These are phyloP conservation scores for Suillus plorans DNA, from an alignment of 768 basidiomycete species.

Conservation along the genomic window DNA sequence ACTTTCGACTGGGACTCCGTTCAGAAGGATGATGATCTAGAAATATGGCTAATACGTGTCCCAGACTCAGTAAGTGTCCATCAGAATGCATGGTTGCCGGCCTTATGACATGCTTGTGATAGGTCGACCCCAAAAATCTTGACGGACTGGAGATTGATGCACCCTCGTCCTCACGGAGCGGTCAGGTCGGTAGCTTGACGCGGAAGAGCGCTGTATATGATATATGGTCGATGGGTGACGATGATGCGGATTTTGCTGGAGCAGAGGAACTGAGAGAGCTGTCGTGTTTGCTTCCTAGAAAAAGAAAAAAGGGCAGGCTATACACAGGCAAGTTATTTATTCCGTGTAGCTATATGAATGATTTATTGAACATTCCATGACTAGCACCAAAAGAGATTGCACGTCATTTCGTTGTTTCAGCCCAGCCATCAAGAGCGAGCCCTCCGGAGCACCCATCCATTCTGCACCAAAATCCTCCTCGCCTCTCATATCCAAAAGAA, in stretches of 20 bases:
- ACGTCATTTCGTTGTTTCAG: conserved; percentile 56
- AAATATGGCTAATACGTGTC: conserved; percentile 70
- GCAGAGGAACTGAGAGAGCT: conserved; percentile 66
- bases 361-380: neutral
- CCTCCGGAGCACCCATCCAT: conserved; percentile 14
- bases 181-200: conserved; percentile 48
- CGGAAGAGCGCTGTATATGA: conserved; percentile 60
- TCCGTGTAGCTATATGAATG: neutral
- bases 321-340: conserved; percentile 47
- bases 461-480: conserved; percentile 50
- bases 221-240: conserved; percentile 60
- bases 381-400: conserved; percentile 61
- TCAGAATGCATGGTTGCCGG: conserved; percentile 6
- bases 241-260: conserved; percentile 35
- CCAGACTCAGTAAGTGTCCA: conserved; percentile 56
- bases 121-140: conserved; percentile 70
- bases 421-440: conserved; percentile 40
- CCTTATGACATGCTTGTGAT: neutral
- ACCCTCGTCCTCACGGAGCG: conserved; percentile 38
- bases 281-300: conserved; percentile 65
- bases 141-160: conserved; percentile 49
- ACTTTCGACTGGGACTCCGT: conserved; percentile 72
- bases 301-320: conserved; percentile 56
- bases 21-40: conserved; percentile 53
- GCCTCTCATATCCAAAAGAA: conserved; percentile 58